Conservation (phyloP, 768 basidiomycete genomes). For the Pisolithus sp. region DNA sequence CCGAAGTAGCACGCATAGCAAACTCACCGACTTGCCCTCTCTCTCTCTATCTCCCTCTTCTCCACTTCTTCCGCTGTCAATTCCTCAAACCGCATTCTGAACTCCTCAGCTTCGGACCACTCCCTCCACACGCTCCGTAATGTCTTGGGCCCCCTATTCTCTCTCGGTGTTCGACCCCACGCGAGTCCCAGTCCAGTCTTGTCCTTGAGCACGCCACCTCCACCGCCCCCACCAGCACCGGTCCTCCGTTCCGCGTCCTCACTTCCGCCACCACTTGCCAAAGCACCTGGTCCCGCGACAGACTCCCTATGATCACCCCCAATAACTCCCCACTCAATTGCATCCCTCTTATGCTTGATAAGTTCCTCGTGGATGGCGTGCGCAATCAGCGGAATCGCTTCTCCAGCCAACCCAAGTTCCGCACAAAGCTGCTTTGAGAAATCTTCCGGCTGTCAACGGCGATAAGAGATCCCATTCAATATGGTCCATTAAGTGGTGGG, state of each 20-base stretch:
- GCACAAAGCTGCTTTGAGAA: conserved; percentile 75
- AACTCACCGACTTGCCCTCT: conserved; percentile 64
- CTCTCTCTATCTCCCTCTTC: conserved; percentile 79
- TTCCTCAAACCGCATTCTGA: conserved; percentile 81
- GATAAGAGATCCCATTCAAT: conserved; percentile 99
- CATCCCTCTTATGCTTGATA: conserved; percentile 91
- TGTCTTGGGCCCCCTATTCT: conserved; percentile 73
- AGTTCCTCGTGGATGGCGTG: conserved; percentile 96
- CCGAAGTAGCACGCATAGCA: not conserved
- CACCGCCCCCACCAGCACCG: not conserved
- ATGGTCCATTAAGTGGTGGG: conserved; percentile 86
- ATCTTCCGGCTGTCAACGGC: conserved; percentile 77
- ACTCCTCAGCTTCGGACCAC: conserved; percentile 90
- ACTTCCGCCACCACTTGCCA: not conserved
- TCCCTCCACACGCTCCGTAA: conserved; percentile 91
- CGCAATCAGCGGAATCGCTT: conserved; percentile 82
- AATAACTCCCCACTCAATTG: conserved; percentile 89
- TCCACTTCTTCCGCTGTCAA: conserved; percentile 89
- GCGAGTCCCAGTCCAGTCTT: conserved; percentile 76
- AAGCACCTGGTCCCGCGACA: not conserved
- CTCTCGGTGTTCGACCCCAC: conserved; percentile 71
- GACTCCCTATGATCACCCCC: conserved; percentile 44
- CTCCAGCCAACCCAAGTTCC: conserved; percentile 85
- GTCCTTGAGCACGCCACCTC: conserved; percentile 55
- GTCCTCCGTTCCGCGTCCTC: not conserved